Percentiles rank a stretch among this genome's conserved stretches.
Conservation (phyloP, 163 green algal species). For the Chlamydomonas reinhardtii region DNA sequence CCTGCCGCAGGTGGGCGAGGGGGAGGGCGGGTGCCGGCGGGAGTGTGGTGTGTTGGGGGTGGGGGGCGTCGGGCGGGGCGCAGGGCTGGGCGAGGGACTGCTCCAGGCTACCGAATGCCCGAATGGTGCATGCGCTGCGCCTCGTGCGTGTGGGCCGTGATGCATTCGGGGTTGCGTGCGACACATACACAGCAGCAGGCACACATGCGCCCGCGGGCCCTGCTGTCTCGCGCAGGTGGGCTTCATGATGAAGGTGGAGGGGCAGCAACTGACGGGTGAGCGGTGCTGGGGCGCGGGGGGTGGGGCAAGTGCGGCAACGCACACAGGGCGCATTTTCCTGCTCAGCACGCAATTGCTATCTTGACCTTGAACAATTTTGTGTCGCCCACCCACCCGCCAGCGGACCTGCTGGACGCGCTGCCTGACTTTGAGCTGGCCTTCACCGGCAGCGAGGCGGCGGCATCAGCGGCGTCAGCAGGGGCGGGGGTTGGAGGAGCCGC, state of each 20-base stretch:
- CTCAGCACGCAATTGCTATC: too few relatives aligned
- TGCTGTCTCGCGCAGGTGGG: conserved; percentile 84
- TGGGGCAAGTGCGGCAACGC: too few relatives aligned
- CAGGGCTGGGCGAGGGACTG: not conserved
- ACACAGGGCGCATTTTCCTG: too few relatives aligned
- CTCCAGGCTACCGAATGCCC: too few relatives aligned
- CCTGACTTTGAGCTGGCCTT: conserved; percentile 77
- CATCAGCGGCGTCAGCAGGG: not conserved
- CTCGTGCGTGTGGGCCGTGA: too few relatives aligned
- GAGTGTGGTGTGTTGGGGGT: not conserved
- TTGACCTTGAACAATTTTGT: too few relatives aligned
- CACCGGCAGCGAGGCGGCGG: conserved; percentile 25
- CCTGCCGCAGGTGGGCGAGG: conserved; percentile 76
- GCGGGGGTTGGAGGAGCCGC: not conserved
- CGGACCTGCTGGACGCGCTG: conserved; percentile 80
- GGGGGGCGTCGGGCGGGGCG: not conserved
- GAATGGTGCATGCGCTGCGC: too few relatives aligned
- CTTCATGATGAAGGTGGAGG: conserved; percentile 79
- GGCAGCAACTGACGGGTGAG: conserved; percentile 56
- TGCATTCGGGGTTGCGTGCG: too few relatives aligned
- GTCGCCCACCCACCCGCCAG: too few relatives aligned
- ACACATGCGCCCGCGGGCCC: too few relatives aligned
- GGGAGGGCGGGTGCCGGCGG: not conserved
- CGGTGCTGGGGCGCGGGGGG: not conserved
- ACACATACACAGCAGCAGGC: too few relatives aligned